Percentiles rank a stretch among this genome's conserved stretches.
phyloP scores from a whole-genome alignment of 306 rosid genomes.

The Cicer cuneatum region DNA sequence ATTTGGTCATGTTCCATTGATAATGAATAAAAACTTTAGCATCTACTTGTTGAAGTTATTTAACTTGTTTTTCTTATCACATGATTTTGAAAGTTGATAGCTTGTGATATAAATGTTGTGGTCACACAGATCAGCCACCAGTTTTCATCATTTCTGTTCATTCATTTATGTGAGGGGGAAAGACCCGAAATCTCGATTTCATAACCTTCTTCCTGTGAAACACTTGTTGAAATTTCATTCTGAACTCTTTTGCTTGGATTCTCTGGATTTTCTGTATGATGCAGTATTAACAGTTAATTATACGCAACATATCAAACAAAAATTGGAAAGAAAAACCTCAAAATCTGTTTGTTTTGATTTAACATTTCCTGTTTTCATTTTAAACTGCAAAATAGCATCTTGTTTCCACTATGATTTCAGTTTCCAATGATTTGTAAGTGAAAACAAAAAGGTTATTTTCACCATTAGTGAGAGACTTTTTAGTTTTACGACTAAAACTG shows the following conservation, averaged over 20 bases:
- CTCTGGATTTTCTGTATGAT: background rate
- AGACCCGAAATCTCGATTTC: conserved; percentile 30
- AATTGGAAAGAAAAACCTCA: background rate
- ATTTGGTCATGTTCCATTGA: conserved; percentile 61
- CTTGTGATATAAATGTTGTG: conserved; percentile 47
- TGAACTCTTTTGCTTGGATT: conserved; percentile 15
- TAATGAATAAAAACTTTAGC: conserved; percentile 52
- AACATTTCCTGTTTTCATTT: background rate
- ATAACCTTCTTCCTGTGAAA: conserved; percentile 30
- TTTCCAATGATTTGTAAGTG: background rate
- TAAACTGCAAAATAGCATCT: background rate
- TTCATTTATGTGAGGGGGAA: conserved; percentile 42
- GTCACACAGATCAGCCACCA: conserved; percentile 38
- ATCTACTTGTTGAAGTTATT: conserved; percentile 40
- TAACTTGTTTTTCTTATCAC: conserved; percentile 33
- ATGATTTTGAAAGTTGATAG: conserved; percentile 37
- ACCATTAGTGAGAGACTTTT: background rate
- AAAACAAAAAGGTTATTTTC: too few relatives aligned
- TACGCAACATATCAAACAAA: background rate
- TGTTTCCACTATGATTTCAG: background rate
- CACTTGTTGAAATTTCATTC: conserved; percentile 6
- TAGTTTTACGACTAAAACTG: background rate
- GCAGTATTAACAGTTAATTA: background rate
- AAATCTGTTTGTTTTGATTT: background rate
- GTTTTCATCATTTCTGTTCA: conserved; percentile 39